Percentiles rank a stretch among this genome's conserved stretches.
Conservation (phyloP, 805 yeast genomes). For the Wickerhamiella allomyrinae region DNA sequence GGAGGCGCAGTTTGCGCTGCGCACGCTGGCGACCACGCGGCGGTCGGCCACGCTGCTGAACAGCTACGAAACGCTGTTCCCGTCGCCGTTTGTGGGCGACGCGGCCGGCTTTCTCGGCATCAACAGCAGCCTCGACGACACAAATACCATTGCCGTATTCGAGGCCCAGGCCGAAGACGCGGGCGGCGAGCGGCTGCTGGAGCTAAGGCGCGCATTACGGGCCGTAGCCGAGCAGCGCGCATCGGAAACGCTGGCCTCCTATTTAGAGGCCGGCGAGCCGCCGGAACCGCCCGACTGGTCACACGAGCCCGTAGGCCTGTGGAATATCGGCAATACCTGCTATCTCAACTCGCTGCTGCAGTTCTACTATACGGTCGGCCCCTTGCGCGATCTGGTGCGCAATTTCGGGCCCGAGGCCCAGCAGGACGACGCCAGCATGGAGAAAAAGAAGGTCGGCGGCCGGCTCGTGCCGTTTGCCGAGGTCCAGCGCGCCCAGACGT, state of each 20-base stretch:
- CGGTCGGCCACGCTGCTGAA: conserved; percentile 3
- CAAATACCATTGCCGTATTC: conserved; percentile 61
- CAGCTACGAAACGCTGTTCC: conserved; percentile 5
- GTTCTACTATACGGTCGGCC: conserved; percentile 75
- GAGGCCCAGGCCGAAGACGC: conserved; percentile 42
- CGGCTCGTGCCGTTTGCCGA: conserved; percentile 67
- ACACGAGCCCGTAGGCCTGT: conserved; percentile 66
- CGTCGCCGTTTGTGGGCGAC: neutral
- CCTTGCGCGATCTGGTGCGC: conserved; percentile 40
- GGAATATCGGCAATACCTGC: conserved; percentile 93
- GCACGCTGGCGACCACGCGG: conserved; percentile 5
- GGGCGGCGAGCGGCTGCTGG: conserved; percentile 36
- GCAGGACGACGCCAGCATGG: neutral
- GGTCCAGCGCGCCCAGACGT: conserved; percentile 67
- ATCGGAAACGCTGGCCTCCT: conserved; percentile 42
- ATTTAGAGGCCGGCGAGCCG: conserved; percentile 41
- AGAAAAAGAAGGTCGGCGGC: conserved; percentile 69
- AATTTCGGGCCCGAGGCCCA: neutral
- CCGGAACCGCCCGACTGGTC: conserved; percentile 20
- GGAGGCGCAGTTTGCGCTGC: conserved; percentile 7
- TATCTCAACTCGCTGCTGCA: conserved; percentile 70
- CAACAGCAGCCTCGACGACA: conserved; percentile 36
- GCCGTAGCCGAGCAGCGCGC: conserved; percentile 40
- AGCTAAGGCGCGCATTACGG: conserved; percentile 43
- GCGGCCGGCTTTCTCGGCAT: neutral